Evolutionary conservation across 169 alveolate species (phyloP), one percentile per base, ranked within the genome.

Genomic region (Miamiensis avidus): DNA sequence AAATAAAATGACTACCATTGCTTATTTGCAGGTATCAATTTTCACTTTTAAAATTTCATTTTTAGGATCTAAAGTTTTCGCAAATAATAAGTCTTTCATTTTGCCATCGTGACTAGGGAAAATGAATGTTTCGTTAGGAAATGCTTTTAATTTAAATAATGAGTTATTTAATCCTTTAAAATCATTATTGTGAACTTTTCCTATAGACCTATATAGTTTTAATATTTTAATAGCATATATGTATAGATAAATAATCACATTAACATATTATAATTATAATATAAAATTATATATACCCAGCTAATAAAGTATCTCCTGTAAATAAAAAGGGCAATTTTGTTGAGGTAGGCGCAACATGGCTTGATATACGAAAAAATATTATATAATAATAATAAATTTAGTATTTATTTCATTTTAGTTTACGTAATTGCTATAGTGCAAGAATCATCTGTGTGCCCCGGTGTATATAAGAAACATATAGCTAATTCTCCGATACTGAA

Each of bases 51-150:
- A 31, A 73, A 86, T 33, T 0, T 65, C 69, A 75, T 86, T 86
- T 4, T 82, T 82, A 30, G 90, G 90, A 29, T 86, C 90, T 73
- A 86, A 76, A 31, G 87, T 81, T 82, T 86, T 86, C 0, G 90
- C 83, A 81, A 86, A 86, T 0, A 86, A 65, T 28, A 86, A 64
- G 27, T 74, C 81, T 75, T 86, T 82, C 30, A 75, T 31, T 34
- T 86, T 72, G 0, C 81, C 86, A 33, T 81, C 78, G 34, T 81
- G 83, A 75, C 84, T 74, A 49, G 90, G 90, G 77, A 86, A 86
- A 30, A 86, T 31, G 25, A 86, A 74, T 30, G 87, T 86, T 31
- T 86, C 90, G 64, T 86, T 84, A 75, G 83, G 86, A 73, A 86
- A 86, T n/a, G 87, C 85, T 65, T 81, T 79, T 32, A 86, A 65